Evolutionary conservation across 2,329 filamentous ascomycete genomes (phyloP).

Genomic region (Zymoseptoria ardabiliae): DNA sequence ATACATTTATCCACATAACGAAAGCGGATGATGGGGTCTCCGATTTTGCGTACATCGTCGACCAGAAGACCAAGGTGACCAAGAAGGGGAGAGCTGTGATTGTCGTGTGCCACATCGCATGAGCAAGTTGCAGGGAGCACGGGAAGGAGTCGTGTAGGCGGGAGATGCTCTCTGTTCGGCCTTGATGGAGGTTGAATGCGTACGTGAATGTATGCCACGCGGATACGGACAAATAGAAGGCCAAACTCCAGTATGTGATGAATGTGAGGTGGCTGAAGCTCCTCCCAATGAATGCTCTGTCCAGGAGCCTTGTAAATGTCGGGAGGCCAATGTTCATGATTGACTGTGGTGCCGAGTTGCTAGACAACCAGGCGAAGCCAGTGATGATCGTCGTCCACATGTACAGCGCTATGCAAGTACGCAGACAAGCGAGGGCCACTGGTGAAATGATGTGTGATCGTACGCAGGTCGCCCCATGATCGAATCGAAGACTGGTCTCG

Average conservation of each 20-base stretch:
- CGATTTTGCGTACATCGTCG: slow-evolving; percentile 7
- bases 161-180: slow-evolving; percentile 2
- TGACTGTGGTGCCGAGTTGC: slow-evolving; percentile 2
- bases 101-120: slow-evolving; percentile 4
- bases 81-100: neutral
- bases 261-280: slow-evolving; percentile 15
- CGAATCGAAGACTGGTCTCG: slow-evolving; percentile 1
- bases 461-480: slow-evolving; percentile 2
- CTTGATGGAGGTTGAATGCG: neutral
- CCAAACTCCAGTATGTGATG: slow-evolving; percentile 10
- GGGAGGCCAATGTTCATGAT: slow-evolving; percentile 8
- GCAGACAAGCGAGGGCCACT: neutral
- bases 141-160: slow-evolving; percentile 2
- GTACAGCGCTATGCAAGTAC: slow-evolving; percentile 8
- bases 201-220: slow-evolving; percentile 9
- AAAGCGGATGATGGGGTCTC: slow-evolving; percentile 4
- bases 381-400: slow-evolving; percentile 12
- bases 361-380: slow-evolving; percentile 9
- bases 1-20: slow-evolving; percentile 12
- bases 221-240: slow-evolving; percentile 11
- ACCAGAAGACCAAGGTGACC: slow-evolving; percentile 9
- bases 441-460: slow-evolving; percentile 9
- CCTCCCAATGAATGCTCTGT: slow-evolving; percentile 6
- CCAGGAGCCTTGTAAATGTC: slow-evolving; percentile 5
- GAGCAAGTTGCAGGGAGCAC: slow-evolving; percentile 2